These are phyloP conservation scores for Periconia macrospinosa DNA, from an alignment of 2,329 filamentous ascomycete species.

Conservation along the genomic window DNA sequence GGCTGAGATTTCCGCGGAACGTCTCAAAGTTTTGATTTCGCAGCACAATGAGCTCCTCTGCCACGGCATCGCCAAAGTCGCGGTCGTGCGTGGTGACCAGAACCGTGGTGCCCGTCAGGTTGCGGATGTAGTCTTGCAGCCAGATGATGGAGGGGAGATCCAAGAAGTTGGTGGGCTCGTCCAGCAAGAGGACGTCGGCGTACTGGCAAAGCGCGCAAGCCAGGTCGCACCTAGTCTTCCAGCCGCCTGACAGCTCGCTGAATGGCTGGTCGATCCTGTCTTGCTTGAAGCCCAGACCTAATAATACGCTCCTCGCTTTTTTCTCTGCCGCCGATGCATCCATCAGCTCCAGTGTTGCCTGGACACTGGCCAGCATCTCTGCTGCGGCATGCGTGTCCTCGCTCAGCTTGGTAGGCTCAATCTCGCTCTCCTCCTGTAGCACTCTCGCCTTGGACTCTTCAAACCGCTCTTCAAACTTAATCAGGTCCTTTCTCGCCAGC, in stretches of 20 bases:
- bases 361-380: slow-evolving; percentile 70
- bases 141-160: slow-evolving; percentile 83
- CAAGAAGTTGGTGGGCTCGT: slow-evolving; percentile 86
- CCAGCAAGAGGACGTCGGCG: slow-evolving; percentile 76
- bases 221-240: slow-evolving; percentile 48
- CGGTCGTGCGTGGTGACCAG: slow-evolving; percentile 84
- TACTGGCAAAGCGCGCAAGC: slow-evolving; percentile 67
- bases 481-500: slow-evolving; percentile 74
- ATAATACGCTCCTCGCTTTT: slow-evolving; percentile 62
- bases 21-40: slow-evolving; percentile 71
- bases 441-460: slow-evolving; percentile 56
- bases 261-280: slow-evolving; percentile 62
- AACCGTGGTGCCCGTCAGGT: slow-evolving; percentile 63
- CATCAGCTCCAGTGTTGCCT: slow-evolving; percentile 65
- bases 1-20: slow-evolving; percentile 73
- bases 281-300: slow-evolving; percentile 72
- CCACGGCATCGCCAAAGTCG: slow-evolving; percentile 76
- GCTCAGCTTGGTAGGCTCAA: slow-evolving; percentile 60
- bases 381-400: slow-evolving; percentile 69
- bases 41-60: slow-evolving; percentile 74
- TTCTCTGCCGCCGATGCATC: slow-evolving; percentile 66
- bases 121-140: slow-evolving; percentile 72
- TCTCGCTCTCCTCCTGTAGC: slow-evolving; percentile 58
- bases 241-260: slow-evolving; percentile 69
- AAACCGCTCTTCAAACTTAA: slow-evolving; percentile 68